phyloP scores from a whole-genome alignment of 2,329 filamentous ascomycete species.

The Penicillium rolfsii region DNA sequence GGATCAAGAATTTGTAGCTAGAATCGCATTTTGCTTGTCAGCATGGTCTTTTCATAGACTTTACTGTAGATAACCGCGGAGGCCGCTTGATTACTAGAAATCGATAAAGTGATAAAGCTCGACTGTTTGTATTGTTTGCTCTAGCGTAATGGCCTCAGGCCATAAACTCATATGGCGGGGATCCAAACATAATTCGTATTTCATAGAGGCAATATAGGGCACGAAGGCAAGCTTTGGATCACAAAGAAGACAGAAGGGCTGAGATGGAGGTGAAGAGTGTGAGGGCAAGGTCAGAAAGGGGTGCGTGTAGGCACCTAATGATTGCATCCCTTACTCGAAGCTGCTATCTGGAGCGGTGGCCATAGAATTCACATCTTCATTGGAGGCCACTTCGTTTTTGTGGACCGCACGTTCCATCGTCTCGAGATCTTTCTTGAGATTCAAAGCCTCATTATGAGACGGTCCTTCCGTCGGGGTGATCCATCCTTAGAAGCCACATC shows the following conservation, averaged over 20 bases:
- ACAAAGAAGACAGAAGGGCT: not conserved
- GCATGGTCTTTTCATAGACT: not conserved
- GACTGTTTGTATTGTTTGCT: conserved; percentile 26
- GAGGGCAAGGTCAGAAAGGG: not conserved
- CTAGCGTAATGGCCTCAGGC: not conserved
- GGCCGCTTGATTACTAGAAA: not conserved
- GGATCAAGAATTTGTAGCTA: not conserved
- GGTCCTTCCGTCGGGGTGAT: not conserved
- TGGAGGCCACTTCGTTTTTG: not conserved
- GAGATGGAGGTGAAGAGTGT: not conserved
- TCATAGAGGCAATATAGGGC: conserved; percentile 1
- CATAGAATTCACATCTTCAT: not conserved
- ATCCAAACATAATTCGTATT: conserved; percentile 6
- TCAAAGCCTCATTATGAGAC: not conserved
- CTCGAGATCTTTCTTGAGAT: not conserved
- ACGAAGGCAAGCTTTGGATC: not conserved
- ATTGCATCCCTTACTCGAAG: not conserved
- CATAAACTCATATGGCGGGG: not conserved
- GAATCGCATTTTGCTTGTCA: not conserved
- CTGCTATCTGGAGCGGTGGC: not conserved
- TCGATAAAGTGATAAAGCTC: conserved; percentile 15
- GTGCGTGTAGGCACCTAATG: not conserved
- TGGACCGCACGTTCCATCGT: not conserved
- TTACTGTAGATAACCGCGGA: not conserved
- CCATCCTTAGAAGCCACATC: not conserved